These are phyloP conservation scores for Mucuna pruriens DNA, from an alignment of 306 rosid species.

Conservation along the genomic window DNA sequence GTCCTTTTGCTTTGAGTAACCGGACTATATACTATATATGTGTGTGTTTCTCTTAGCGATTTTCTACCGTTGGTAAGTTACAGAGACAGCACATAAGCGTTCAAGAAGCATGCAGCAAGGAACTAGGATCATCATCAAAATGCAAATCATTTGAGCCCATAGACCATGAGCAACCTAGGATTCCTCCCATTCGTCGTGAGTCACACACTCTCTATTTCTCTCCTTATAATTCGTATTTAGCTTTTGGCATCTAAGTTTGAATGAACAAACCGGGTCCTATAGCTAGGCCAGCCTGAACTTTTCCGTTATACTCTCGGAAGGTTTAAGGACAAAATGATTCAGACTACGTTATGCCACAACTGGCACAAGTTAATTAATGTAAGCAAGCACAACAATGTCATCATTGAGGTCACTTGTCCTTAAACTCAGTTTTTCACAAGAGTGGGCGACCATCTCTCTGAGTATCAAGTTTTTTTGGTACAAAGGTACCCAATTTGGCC, in stretches of 20 bases:
- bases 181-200: constrained; percentile 94
- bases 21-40: not conserved
- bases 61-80: constrained; percentile 14
- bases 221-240: not conserved
- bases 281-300: constrained; percentile 24
- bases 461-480: constrained; percentile 36
- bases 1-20: not conserved
- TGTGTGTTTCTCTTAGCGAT: not conserved
- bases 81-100: constrained; percentile 63
- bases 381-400: constrained; percentile 36
- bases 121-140: constrained; percentile 74
- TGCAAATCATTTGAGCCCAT: constrained; percentile 61
- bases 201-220: constrained; percentile 20
- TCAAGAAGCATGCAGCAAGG: constrained; percentile 63
- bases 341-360: constrained; percentile 33
- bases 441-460: constrained; percentile 46
- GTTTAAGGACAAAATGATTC: constrained; percentile 26
- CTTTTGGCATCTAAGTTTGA: not conserved
- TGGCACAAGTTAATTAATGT: constrained; percentile 44
- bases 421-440: constrained; percentile 39
- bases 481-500: constrained; percentile 47
- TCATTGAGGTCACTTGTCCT: constrained; percentile 48
- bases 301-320: constrained; percentile 17
- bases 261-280: not conserved
- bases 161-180: constrained; percentile 71